A percentile compares a stretch with the other conserved stretches of the same genome.
phyloP scores from a whole-genome alignment of 768 basidiomycete genomes.

The Piloderma croceum region DNA sequence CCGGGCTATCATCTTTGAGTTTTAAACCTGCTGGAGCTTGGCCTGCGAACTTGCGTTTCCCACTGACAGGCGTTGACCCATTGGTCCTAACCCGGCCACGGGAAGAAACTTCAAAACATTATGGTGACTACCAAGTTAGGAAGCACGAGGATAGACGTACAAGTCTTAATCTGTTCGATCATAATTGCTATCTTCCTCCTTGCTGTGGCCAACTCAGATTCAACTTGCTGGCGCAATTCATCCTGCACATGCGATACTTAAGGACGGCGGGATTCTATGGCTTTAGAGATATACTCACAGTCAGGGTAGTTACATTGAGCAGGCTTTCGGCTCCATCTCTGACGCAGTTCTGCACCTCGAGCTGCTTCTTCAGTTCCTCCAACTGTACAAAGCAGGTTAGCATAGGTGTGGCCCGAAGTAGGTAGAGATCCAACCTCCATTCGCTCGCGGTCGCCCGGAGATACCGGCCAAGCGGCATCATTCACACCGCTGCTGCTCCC shows the following conservation, averaged over 20 bases:
- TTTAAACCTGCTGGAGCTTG: slow-evolving; percentile 26
- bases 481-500: too few species aligned
- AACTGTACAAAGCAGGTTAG: slow-evolving; percentile 46
- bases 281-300: slow-evolving; percentile 31
- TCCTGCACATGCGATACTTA: slow-evolving; percentile 35
- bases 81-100: slow-evolving; percentile 25
- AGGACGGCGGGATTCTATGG: slow-evolving; percentile 15
- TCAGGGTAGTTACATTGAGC: slow-evolving; percentile 59
- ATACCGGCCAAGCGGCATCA: too few species aligned
- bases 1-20: slow-evolving; percentile 27
- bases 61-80: slow-evolving; percentile 15
- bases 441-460: too few species aligned
- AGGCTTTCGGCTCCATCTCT: slow-evolving; percentile 92
- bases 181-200: slow-evolving; percentile 67
- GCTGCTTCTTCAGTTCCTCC: slow-evolving; percentile 57
- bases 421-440: too few species aligned
- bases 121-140: slow-evolving; percentile 26
- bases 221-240: slow-evolving; percentile 63
- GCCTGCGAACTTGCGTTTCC: slow-evolving; percentile 29
- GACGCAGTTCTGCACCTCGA: slow-evolving; percentile 75
- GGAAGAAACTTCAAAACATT: neutral
- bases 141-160: slow-evolving; percentile 41
- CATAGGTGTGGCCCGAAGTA: too few species aligned
- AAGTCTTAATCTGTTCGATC: slow-evolving; percentile 45
- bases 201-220: slow-evolving; percentile 73